Evolutionary conservation across 163 green algal species (phyloP).

Genomic region (Coccomyxa subellipsoidea): DNA sequence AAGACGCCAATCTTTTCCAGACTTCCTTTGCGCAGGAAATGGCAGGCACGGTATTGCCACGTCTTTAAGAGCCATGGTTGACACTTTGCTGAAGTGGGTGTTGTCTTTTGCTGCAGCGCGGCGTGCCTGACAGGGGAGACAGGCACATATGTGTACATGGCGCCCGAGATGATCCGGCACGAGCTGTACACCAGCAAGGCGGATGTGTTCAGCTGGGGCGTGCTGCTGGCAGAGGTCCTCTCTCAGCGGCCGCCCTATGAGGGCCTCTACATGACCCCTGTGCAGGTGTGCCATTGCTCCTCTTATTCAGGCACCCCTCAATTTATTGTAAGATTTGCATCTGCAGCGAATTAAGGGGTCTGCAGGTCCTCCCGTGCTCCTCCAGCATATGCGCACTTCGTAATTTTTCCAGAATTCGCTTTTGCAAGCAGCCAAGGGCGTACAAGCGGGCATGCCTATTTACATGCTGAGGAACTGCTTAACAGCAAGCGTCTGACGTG

Average conservation of each 20-base stretch:
- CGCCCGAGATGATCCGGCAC: constrained; percentile 72
- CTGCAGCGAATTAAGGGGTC: too few species aligned
- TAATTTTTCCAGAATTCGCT: too few species aligned
- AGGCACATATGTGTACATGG: constrained; percentile 91
- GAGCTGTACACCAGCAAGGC: constrained; percentile 76
- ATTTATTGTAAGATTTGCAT: not conserved
- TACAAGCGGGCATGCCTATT: too few species aligned
- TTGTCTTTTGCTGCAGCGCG: constrained; percentile 34
- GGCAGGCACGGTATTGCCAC: too few species aligned
- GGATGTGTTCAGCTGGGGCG: constrained; percentile 88
- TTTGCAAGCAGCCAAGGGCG: too few species aligned
- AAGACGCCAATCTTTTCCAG: too few species aligned
- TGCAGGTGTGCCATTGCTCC: constrained; percentile 47
- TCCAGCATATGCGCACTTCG: too few species aligned
- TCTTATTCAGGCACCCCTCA: not conserved
- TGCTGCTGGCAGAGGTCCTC: constrained; percentile 77
- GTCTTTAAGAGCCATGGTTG: too few species aligned
- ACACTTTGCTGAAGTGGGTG: constrained; percentile 79
- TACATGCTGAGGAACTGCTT: too few species aligned
- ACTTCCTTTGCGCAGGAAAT: too few species aligned
- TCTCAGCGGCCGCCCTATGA: constrained; percentile 64
- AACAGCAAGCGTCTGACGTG: too few species aligned
- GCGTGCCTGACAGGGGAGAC: constrained; percentile 18
- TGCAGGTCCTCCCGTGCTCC: too few species aligned
- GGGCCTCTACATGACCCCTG: constrained; percentile 64